Evolutionary conservation across 2,329 filamentous ascomycete species (phyloP).

Genomic region (Fusarium marasasianum): DNA sequence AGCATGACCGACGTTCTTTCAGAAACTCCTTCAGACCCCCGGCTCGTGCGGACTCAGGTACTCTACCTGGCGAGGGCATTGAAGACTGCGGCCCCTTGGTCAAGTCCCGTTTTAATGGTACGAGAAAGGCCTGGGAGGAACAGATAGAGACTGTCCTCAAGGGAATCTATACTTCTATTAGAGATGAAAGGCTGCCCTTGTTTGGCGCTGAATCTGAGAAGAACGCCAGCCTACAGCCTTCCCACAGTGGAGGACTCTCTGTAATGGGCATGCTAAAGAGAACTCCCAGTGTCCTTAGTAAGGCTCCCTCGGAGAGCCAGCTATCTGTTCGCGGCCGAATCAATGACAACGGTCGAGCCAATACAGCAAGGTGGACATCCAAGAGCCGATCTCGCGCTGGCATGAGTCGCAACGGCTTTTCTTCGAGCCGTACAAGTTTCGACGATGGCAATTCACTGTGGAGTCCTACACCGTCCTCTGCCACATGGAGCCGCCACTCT

Average conservation of each 20-base stretch:
- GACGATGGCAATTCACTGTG: constrained; percentile 91
- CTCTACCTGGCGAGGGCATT: constrained; percentile 50
- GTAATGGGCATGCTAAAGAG: constrained; percentile 83
- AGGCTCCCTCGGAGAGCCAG: constrained; percentile 85
- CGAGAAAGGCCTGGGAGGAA: constrained; percentile 82
- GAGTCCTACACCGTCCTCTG: constrained; percentile 87
- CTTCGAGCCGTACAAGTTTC: constrained; percentile 91
- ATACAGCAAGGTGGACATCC: constrained; percentile 78
- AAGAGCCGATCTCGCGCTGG: constrained; percentile 83
- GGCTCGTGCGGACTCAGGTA: constrained; percentile 54
- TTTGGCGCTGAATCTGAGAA: constrained; percentile 72
- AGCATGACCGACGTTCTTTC: constrained; percentile 53
- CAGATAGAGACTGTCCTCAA: constrained; percentile 93
- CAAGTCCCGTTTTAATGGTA: constrained; percentile 77
- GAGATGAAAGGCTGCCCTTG: constrained; percentile 84
- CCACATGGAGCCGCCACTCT: constrained; percentile 94
- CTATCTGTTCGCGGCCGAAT: constrained; percentile 76
- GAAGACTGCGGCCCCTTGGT: constrained; percentile 78
- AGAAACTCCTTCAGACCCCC: constrained; percentile 62
- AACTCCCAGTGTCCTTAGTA: constrained; percentile 90
- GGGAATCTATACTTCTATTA: constrained; percentile 90
- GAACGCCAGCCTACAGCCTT: constrained; percentile 49
- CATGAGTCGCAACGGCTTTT: constrained; percentile 81
- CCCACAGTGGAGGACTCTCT: constrained; percentile 73
- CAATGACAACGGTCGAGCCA: constrained; percentile 63